Base-by-base conservation (phyloP, 371 early-diverging fungal genomes). In the Rhizopus arrhizus region DNA sequence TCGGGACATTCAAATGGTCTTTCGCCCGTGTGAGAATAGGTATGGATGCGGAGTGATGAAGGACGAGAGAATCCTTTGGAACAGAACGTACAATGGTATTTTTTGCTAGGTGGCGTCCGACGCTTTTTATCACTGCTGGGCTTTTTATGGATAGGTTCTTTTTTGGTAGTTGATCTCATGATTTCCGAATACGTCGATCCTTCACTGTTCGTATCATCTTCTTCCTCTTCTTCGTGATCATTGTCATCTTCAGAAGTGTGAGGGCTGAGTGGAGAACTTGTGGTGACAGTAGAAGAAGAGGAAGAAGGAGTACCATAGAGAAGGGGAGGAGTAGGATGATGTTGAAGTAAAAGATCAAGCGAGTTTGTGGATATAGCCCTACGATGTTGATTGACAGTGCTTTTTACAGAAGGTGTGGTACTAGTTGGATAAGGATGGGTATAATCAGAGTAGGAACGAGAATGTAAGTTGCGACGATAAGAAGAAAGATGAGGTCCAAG, bases 1-100 rank as follows among this genome's bases (percentile, higher is more conserved):
- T 77, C 80, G 1, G 72, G 69, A 59, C 91, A 91, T 46, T 78
- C 79, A 66, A 85, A 85, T 3, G 91, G 91, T 59, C 85, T 82
- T 65, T 91, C 91, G 5, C 91, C 90, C 1, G 91, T 90, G 59
- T 91, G 91, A 1, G 89, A 85, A 57, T 84, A 80, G 34, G 85
- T 84, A 62, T 91, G 91, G 33, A 89, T 89, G 1, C 80, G 72
- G 1, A 89, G 68, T 2, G 88, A 84, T 5, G 87, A 87, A 5
- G 93, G 93, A 33, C 93, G 82, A 22, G 88, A 82, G 61, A 92
- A 92, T 9, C 79, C 68, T 46, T 91, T 90, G 28, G 74, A 72
- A 62, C 93, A 92, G 31, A 72, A 73, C 7, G 70, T 68, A 60
- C 94, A 94, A 57, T 73, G 80, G 66, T 91, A 91, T 56, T 87